Conservation (phyloP, 2,329 filamentous ascomycete genomes). For the Claviceps pusilla region DNA sequence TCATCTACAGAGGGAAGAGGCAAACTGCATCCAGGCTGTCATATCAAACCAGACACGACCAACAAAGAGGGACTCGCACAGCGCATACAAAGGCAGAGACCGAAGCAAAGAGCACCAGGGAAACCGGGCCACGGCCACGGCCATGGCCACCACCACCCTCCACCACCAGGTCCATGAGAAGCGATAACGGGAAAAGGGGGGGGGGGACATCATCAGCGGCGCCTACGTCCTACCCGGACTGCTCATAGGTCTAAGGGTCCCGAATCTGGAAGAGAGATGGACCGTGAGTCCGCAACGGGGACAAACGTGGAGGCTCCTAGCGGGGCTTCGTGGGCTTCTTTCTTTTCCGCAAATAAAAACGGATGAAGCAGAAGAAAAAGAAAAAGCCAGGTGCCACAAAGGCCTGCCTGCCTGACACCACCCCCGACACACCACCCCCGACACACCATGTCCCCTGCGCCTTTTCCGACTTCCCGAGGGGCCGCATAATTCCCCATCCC, state of each 20-base stretch:
- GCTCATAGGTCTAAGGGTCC: neutral
- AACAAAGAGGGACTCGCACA: neutral
- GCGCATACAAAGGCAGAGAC: neutral
- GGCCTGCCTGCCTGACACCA: neutral
- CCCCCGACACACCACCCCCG: neutral
- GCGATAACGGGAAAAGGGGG: conserved; percentile 2
- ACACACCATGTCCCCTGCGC: neutral
- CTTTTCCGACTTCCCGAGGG: neutral
- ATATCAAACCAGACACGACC: neutral
- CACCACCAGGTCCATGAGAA: neutral
- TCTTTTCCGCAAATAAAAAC: neutral
- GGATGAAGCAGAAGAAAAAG: no score
- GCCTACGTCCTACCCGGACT: neutral
- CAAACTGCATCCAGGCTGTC: neutral
- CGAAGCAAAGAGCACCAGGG: neutral
- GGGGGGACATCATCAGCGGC: neutral
- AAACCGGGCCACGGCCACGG: no score
- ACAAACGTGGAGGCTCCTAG: neutral
- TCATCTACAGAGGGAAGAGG: neutral
- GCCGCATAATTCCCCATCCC: neutral
- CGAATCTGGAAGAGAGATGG: conserved; percentile 1
- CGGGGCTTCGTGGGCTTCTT: neutral
- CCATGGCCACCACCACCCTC: no score
- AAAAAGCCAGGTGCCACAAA: neutral
- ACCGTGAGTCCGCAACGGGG: neutral